phyloP scores from a whole-genome alignment of 176 grass and related monocot genomes.

The Luzula sylvatica region DNA sequence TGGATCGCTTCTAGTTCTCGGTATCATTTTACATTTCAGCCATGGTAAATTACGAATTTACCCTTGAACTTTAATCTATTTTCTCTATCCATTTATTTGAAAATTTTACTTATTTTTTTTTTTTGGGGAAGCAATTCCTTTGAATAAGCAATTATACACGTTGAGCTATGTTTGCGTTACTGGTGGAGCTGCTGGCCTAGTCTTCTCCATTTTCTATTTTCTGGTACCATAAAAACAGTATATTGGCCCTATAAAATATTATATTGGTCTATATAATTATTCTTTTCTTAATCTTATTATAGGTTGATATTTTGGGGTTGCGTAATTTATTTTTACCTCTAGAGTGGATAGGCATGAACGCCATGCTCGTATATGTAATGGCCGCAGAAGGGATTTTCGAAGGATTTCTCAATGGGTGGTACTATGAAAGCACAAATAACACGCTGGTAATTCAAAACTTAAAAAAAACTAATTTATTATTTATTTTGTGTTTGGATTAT shows the following conservation, averaged over 20 bases:
- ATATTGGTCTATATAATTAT: neutral
- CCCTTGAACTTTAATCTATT: neutral
- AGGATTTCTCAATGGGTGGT: slow-evolving; percentile 94
- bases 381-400: slow-evolving; percentile 88
- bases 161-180: slow-evolving; percentile 88
- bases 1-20: slow-evolving; percentile 47
- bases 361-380: slow-evolving; percentile 97
- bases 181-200: slow-evolving; percentile 52
- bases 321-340: slow-evolving; percentile 34
- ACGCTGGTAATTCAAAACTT: slow-evolving; percentile 45
- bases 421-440: slow-evolving; percentile 74
- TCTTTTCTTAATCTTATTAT: neutral
- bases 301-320: slow-evolving; percentile 62
- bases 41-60: slow-evolving; percentile 35
- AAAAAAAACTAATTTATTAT: neutral
- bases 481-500: neutral
- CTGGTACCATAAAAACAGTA: slow-evolving; percentile 29
- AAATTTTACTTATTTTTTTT: neutral
- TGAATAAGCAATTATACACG: slow-evolving; percentile 87
- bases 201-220: slow-evolving; percentile 63
- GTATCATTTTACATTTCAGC: slow-evolving; percentile 76
- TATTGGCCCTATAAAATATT: neutral
- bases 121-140: slow-evolving; percentile 46
- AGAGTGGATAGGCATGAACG: slow-evolving; percentile 89
- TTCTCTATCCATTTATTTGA: neutral